Conservation (phyloP, 208 protist species). For the Novymonas esmeraldas region DNA sequence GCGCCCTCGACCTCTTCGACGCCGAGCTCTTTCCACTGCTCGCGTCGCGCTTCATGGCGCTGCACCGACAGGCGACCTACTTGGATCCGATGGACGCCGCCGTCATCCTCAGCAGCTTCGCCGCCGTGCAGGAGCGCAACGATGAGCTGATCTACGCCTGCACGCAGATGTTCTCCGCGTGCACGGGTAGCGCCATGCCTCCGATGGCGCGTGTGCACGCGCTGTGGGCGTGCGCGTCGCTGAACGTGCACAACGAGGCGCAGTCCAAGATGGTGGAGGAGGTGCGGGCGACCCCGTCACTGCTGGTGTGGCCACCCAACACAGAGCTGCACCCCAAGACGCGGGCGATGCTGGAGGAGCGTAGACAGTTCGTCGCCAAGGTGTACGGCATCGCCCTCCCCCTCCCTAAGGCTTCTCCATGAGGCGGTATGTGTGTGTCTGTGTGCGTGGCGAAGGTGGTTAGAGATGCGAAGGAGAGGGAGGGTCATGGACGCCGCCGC, state of each 20-base stretch:
- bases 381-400: slow-evolving; percentile 38
- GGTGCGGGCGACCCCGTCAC: slow-evolving; percentile 33
- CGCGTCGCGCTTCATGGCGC: slow-evolving; percentile 62
- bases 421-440: too few relatives aligned
- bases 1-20: slow-evolving; percentile 89
- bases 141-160: slow-evolving; percentile 85
- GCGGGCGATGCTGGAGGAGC: slow-evolving; percentile 44
- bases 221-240: slow-evolving; percentile 73
- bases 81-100: slow-evolving; percentile 71
- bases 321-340: slow-evolving; percentile 15
- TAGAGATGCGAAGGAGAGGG: too few relatives aligned
- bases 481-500: too few relatives aligned
- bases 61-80: slow-evolving; percentile 62
- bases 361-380: slow-evolving; percentile 31
- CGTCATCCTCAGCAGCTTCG: slow-evolving; percentile 81
- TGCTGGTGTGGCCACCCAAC: slow-evolving; percentile 23
- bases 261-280: slow-evolving; percentile 68
- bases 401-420: background rate
- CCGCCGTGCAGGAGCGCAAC: slow-evolving; percentile 84
- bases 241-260: slow-evolving; percentile 86
- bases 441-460: too few relatives aligned
- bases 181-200: slow-evolving; percentile 45
- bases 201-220: slow-evolving; percentile 53
- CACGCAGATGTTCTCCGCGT: slow-evolving; percentile 59
- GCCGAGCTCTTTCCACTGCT: slow-evolving; percentile 90